These are phyloP conservation scores for Fusarium xyrophilum DNA, from an alignment of 2,329 filamentous ascomycete genomes.

Conservation along the genomic window DNA sequence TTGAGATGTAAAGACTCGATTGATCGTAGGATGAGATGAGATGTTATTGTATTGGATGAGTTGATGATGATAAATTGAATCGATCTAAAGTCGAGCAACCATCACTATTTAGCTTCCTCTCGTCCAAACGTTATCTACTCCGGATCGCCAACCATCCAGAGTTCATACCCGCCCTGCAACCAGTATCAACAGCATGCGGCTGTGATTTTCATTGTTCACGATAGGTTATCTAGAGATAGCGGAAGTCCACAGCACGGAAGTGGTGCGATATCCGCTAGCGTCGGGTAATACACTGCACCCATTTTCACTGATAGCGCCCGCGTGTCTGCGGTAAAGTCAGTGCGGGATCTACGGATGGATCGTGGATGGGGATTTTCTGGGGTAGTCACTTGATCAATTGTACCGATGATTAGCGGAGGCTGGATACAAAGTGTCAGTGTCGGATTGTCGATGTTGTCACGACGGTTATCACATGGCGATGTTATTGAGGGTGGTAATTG, in stretches of 20 bases:
- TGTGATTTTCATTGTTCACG: conserved; percentile 1
- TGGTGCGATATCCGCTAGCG: conserved; percentile 26
- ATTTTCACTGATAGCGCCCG: neutral
- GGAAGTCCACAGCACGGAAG: conserved; percentile 1
- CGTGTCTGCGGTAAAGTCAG: neutral
- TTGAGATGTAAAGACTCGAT: neutral
- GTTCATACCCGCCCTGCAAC: conserved; percentile 12
- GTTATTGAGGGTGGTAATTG: neutral
- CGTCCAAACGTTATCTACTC: neutral
- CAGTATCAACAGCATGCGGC: conserved; percentile 10
- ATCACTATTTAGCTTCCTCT: conserved; percentile 32
- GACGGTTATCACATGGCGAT: neutral
- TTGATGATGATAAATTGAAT: neutral
- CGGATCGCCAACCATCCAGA: neutral
- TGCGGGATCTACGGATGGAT: neutral
- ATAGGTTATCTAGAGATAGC: conserved; percentile 16
- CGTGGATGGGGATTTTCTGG: neutral
- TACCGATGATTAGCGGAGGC: neutral
- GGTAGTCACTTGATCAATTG: neutral
- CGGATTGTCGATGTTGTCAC: neutral
- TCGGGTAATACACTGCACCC: conserved; percentile 29
- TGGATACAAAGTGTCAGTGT: neutral
- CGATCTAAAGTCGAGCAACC: conserved; percentile 3
- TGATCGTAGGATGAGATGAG: neutral
- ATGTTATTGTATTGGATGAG: neutral